These are phyloP conservation scores for Monilinia aucupariae DNA, from an alignment of 2,329 filamentous ascomycete species.

Conservation along the genomic window DNA sequence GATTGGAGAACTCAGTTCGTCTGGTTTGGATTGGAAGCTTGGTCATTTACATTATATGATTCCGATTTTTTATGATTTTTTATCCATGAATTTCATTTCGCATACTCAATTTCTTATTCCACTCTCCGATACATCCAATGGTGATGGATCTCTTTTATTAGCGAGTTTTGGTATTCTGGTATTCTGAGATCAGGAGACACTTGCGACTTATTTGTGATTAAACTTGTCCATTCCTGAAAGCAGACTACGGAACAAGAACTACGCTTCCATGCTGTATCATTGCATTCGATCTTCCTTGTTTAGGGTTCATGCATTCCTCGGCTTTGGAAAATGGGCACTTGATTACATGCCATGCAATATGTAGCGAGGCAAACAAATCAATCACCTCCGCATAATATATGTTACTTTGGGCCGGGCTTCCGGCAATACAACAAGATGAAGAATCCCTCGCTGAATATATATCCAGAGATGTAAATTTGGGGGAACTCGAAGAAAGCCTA, in stretches of 20 bases:
- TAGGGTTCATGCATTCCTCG: background rate
- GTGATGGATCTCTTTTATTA: too few relatives aligned
- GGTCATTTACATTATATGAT: background rate
- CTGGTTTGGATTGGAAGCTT: background rate
- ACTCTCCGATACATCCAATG: background rate
- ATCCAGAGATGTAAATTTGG: background rate
- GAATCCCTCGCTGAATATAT: background rate
- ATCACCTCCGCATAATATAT: background rate
- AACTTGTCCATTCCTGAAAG: background rate
- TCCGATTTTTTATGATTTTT: background rate
- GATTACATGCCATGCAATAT: background rate
- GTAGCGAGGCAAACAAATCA: background rate
- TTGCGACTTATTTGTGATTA: background rate
- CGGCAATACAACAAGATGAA: background rate
- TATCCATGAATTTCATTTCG: background rate
- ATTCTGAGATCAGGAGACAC: too few relatives aligned
- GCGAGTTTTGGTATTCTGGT: too few relatives aligned
- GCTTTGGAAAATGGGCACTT: too few relatives aligned
- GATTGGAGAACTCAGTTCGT: background rate
- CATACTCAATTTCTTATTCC: background rate
- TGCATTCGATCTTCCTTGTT: background rate
- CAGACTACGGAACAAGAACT: background rate
- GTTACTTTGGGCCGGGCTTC: background rate
- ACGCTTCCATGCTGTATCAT: background rate
- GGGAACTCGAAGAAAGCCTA: background rate